Evolutionary conservation across 1,284 basidiomycete genomes (phyloP), one percentile per base, ranked within the genome.

Genomic region (Moniliella sp.): DNA sequence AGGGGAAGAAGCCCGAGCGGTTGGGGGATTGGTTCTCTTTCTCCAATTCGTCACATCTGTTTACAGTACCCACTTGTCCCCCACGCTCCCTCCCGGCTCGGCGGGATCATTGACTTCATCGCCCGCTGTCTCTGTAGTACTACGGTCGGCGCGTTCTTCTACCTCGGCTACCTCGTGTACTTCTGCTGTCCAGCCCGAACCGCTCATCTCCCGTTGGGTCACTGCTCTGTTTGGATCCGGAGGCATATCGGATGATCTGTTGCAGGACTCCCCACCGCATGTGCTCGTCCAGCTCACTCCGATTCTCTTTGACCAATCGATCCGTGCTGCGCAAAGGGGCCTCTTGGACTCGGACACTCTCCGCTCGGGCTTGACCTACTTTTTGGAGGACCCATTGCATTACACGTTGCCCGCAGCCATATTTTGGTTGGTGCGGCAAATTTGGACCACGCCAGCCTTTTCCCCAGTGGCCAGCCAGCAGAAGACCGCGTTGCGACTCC

Each of bases 321-420:
- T 68, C 32, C 39, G 48, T 2, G 67, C 67, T 0, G 61, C 61
- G 14, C 47, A 61, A 5, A 40, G 54, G 1, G 65, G 64, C 14
- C 49, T 65, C 9, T 65, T 69, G 31, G 66, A 68, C 37, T 43
- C 62, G 4, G 67, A 68, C 27, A 65, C 62, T 5, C 59, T 69
- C 2, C 61, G 63, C 18, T 60, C 62, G 14, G 67, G 66, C 1
- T 48, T 68, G 11, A 65, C 64, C 5, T 69, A 67, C 52, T 69
- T 69, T 37, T 57, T 64, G 2, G 66, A 68, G 40, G 65, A 66
- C 12, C 47, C 69, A 1, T 50, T 69, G 3, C 64, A 62, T 41
- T 69, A 66, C 60, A 63, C 65, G 7, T 45, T 68, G n/a, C 64
- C 64, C 2, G 63, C 63, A 0, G 64, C 67, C 8, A 43, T 68